Conservation (phyloP, 352 stramenopile species). For the Blastocystis sp. region DNA sequence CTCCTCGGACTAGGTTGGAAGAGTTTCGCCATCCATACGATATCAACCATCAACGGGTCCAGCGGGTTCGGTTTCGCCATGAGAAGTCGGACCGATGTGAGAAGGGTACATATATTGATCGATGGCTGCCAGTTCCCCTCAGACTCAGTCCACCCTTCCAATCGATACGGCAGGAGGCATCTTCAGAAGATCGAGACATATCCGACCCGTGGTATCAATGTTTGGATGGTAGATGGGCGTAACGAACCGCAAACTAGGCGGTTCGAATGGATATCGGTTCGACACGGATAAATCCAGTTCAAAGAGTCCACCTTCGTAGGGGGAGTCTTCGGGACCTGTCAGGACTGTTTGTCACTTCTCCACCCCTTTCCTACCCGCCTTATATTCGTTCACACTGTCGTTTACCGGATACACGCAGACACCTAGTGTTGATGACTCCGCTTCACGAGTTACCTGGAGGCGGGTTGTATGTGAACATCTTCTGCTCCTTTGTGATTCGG, state of each 20-base stretch:
- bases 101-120: slow-evolving; percentile 48
- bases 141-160: background rate
- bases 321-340: slow-evolving; percentile 63
- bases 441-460: slow-evolving; percentile 22
- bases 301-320: slow-evolving; percentile 64
- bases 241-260: slow-evolving; percentile 66
- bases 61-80: background rate
- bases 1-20: background rate
- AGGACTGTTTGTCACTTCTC: no score
- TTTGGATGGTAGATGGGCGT: slow-evolving; percentile 72
- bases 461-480: slow-evolving; percentile 33
- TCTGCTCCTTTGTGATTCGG: background rate
- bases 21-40: background rate
- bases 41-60: slow-evolving; percentile 39
- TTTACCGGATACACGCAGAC: slow-evolving; percentile 19
- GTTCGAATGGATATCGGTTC: slow-evolving; percentile 67
- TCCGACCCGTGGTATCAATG: slow-evolving; percentile 63
- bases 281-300: slow-evolving; percentile 62
- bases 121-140: slow-evolving; percentile 48
- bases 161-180: slow-evolving; percentile 50
- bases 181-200: slow-evolving; percentile 61
- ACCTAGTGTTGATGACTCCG: background rate
- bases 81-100: slow-evolving; percentile 34
- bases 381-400: slow-evolving; percentile 25
- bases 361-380: background rate